Evolutionary conservation across 2,329 filamentous ascomycete genomes (phyloP).

Genomic region (Fusarium sp.): DNA sequence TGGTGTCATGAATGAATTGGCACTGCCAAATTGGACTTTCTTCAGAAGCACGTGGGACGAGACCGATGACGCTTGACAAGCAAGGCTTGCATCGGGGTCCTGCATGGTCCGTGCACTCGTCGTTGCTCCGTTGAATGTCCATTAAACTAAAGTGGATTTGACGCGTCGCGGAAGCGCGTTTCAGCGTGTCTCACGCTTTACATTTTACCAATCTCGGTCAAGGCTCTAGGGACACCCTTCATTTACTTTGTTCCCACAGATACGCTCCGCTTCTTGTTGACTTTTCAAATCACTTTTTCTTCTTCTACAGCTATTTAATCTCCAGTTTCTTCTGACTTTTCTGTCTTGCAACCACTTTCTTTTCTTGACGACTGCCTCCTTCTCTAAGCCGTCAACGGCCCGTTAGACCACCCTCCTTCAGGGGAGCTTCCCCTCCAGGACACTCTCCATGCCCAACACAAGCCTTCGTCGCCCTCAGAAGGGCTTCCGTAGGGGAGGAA

Average conservation of each 20-base stretch:
- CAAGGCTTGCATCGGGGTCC: conserved; percentile 30
- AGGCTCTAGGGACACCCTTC: conserved; percentile 41
- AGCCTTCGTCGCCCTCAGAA: conserved; percentile 71
- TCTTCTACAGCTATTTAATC: conserved; percentile 12
- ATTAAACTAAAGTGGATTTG: conserved; percentile 51
- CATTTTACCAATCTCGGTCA: conserved; percentile 47
- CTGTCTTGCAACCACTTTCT: conserved; percentile 5
- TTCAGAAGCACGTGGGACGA: conserved; percentile 42
- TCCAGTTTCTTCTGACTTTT: conserved; percentile 2
- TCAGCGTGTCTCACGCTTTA: conserved; percentile 49
- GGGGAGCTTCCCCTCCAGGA: conserved; percentile 27
- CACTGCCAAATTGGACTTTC: conserved; percentile 27
- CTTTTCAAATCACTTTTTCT: conserved; percentile 30
- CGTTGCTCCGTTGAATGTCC: conserved; percentile 43
- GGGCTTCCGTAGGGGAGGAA: conserved; percentile 76
- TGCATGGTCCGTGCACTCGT: conserved; percentile 40
- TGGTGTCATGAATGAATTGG: conserved; percentile 44
- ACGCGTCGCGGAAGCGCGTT: conserved; percentile 51
- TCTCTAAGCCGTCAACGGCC: conserved; percentile 27
- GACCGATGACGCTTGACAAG: conserved; percentile 47
- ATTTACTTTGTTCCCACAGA: conserved; percentile 41
- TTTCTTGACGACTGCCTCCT: conserved; percentile 34
- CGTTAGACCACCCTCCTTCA: conserved; percentile 39
- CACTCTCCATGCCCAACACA: conserved; percentile 68
- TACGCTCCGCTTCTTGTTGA: conserved; percentile 42